Evolutionary conservation across 306 rosid species (phyloP).

Genomic region (Cicer cuneatum): DNA sequence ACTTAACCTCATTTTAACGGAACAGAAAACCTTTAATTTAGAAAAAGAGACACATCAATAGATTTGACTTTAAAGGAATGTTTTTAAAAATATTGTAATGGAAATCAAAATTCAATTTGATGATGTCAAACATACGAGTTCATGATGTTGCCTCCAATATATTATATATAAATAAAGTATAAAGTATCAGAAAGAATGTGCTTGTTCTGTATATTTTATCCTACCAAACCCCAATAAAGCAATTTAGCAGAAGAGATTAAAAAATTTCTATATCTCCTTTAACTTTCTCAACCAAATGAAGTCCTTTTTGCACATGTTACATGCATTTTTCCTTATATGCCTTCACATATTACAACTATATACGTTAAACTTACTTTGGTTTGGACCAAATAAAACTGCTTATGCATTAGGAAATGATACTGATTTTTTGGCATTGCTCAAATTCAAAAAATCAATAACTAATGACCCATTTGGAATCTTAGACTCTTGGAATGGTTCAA

Average conservation of each 20-base stretch:
- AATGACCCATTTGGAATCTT: constrained; percentile 36
- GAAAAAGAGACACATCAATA: background rate
- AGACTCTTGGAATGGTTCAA: constrained; percentile 52
- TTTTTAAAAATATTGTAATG: background rate
- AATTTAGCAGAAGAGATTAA: background rate
- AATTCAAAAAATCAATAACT: constrained; percentile 46
- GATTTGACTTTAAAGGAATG: constrained; percentile 15
- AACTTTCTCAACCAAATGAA: constrained; percentile 33
- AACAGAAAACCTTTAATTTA: background rate
- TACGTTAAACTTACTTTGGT: background rate
- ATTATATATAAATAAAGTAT: background rate
- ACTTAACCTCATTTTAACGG: background rate
- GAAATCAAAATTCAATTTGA: constrained; percentile 2
- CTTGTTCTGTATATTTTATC: background rate
- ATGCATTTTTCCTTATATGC: background rate
- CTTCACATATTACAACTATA: background rate
- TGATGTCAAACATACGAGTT: background rate
- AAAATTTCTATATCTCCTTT: background rate
- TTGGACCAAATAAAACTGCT: background rate
- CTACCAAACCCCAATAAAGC: background rate
- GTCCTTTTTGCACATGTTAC: background rate
- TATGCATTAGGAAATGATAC: constrained; percentile 25
- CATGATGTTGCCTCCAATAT: background rate
- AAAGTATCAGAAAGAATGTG: background rate
- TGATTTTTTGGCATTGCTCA: constrained; percentile 44